Evolutionary conservation across 2,329 filamentous ascomycete species (phyloP), one percentile per base, ranked within the genome.

Genomic region (Endothia cerciana): DNA sequence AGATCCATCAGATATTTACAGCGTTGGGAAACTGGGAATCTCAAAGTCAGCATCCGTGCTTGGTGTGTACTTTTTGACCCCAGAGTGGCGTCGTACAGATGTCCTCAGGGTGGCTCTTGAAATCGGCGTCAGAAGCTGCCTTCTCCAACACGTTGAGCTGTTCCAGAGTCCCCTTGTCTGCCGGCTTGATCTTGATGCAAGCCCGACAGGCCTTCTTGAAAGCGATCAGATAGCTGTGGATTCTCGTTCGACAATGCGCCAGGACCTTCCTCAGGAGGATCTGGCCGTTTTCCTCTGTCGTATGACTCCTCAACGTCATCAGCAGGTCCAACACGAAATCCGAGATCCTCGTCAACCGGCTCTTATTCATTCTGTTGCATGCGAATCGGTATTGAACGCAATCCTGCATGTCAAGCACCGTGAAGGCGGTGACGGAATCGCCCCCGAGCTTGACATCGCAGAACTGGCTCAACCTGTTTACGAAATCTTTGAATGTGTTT

Each of bases 381-480:
- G 65, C 67, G 25, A 66, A 64, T 22, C 65, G 51, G 15, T 68
- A 68, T 8, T 64, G 62, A 19, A 64, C 40, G 2, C 41, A 55
- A 5, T 59, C 33, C 7, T 64, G 55, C 19, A 51, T 15, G 15
- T 51, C 55, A 7, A 69, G 62, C 25, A 66, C 47, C 5, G 43
- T 62, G 64, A 68, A 59, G 2, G 68, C 62, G 1, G 68, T 68
- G 1, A 69, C 64, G 4, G 66, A 57, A 15, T 53, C 38, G 15
- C 67, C 67, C 3, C 55, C 60, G 3, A 38, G 49, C 13, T 15
- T 62, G 59, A 41, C 19, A 36, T 69, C 68, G 56, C 68, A 69
- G 43, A 68, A 43, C 13, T 68, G 64, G 22, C 61, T 62, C 8
- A 69, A 43, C 30, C 61, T 68, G 30, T 69, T 68, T 11, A 69